Conservation (phyloP, 2,329 filamentous ascomycete genomes). For the Alternaria sp. region DNA sequence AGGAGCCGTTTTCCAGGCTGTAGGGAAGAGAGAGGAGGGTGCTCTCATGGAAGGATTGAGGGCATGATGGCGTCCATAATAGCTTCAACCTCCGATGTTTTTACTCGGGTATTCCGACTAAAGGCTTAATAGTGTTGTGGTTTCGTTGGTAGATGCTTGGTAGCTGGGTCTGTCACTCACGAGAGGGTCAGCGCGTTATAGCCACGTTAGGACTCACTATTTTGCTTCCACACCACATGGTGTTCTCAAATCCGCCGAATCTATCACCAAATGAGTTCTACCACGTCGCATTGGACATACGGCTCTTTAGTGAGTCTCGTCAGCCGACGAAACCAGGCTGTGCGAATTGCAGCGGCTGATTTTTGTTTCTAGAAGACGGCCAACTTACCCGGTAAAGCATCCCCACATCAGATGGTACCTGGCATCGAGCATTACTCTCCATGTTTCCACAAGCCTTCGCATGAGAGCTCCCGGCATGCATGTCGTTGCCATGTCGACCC, state of each 20-base stretch:
- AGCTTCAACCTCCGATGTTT: neutral
- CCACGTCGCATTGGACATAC: neutral
- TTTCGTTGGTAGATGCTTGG: neutral
- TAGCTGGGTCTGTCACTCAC: neutral
- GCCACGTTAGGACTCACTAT: neutral
- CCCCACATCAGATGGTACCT: conserved; percentile 10
- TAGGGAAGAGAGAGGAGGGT: conserved; percentile 76
- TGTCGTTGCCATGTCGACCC: neutral
- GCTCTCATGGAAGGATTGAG: conserved; percentile 61
- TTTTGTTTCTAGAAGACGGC: neutral
- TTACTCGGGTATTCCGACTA: neutral
- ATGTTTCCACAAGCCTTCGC: conserved; percentile 1
- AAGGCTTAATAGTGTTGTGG: neutral
- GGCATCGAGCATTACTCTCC: conserved; percentile 3
- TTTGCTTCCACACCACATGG: neutral
- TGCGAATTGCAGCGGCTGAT: neutral
- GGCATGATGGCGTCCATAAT: conserved; percentile 26
- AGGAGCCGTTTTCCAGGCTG: conserved; percentile 70
- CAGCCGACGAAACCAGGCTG: neutral
- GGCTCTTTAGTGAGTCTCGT: neutral
- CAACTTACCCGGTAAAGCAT: conserved; percentile 14
- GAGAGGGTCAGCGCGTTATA: neutral
- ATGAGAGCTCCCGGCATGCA: neutral
- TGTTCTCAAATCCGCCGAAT: neutral
- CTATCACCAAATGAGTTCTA: neutral